A percentile compares a stretch with the other conserved stretches of the same genome.
Evolutionary conservation across 805 yeast genomes (phyloP).

Genomic region (Ogataea nakhonphanomensis): DNA sequence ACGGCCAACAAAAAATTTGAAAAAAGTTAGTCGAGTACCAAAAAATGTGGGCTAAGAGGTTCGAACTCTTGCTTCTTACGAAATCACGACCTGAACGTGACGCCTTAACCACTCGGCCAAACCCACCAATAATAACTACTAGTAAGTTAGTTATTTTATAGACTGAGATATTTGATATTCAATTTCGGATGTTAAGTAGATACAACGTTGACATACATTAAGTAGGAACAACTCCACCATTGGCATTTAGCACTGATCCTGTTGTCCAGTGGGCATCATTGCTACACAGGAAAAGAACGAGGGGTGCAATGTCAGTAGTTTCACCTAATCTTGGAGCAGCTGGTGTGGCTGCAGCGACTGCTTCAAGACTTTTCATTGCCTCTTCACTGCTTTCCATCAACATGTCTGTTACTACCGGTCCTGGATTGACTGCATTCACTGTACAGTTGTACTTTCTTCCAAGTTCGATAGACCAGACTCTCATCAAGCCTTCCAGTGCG

Average conservation of each 20-base stretch:
- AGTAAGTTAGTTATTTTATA: not conserved
- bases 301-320: conserved; percentile 18
- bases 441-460: conserved; percentile 37
- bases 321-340: conserved; percentile 17
- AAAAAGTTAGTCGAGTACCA: too few relatives aligned
- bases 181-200: not conserved
- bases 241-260: conserved; percentile 15
- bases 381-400: conserved; percentile 14
- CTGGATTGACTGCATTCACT: conserved; percentile 46
- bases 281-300: conserved; percentile 16
- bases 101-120: conserved; percentile 33
- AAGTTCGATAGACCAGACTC: conserved; percentile 43
- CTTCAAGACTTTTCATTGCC: conserved; percentile 10
- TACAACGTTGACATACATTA: not conserved
- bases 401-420: conserved; percentile 44
- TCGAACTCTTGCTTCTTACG: conserved; percentile 31
- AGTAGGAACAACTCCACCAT: conserved; percentile 15
- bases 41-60: conserved; percentile 29
- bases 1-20: too few relatives aligned
- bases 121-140: conserved; percentile 15
- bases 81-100: conserved; percentile 31
- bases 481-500: conserved; percentile 41
- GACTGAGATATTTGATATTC: not conserved
- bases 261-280: conserved; percentile 17
- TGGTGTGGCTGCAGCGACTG: conserved; percentile 12